Conservation (phyloP, 1,284 basidiomycete species). For the Moesziomyces parantarcticus region DNA sequence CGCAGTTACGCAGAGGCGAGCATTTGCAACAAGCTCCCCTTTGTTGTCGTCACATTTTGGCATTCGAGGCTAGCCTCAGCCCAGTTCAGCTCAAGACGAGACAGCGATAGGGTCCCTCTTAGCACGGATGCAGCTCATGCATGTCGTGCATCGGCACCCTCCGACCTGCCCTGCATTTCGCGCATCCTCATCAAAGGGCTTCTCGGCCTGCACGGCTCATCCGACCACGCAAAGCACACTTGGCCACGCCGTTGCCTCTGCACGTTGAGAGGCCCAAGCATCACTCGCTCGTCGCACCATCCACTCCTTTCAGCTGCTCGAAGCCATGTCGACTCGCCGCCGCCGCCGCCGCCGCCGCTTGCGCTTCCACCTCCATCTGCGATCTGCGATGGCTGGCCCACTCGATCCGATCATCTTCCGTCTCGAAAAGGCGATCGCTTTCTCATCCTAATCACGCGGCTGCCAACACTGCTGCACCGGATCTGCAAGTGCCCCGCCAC, state of each 20-base stretch:
- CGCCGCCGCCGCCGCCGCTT: too few relatives aligned
- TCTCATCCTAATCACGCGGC: not conserved
- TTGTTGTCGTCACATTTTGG: slow-evolving; percentile 4
- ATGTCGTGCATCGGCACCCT: slow-evolving; percentile 1
- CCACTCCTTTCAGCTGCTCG: too few relatives aligned
- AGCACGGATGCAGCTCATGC: slow-evolving; percentile 14
- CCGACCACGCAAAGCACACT: not conserved
- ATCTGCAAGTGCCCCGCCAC: slow-evolving; percentile 9
- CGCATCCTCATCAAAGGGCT: not conserved
- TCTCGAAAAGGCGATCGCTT: not conserved
- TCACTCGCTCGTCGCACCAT: too few relatives aligned
- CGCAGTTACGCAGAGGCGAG: not conserved
- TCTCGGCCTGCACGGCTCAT: not conserved
- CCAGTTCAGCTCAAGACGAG: too few relatives aligned
- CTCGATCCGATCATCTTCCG: not conserved
- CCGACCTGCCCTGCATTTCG: not conserved
- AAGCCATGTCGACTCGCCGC: too few relatives aligned
- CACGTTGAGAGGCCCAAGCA: too few relatives aligned
- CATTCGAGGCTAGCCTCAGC: too few relatives aligned
- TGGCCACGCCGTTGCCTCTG: not conserved
- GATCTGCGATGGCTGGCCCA: too few relatives aligned
- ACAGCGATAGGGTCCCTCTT: too few relatives aligned
- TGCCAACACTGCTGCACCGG: not conserved
- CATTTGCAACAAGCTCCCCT: not conserved
- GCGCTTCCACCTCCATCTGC: too few relatives aligned